phyloP scores from a whole-genome alignment of 352 stramenopile genomes.

The Phytophthora constricta region DNA sequence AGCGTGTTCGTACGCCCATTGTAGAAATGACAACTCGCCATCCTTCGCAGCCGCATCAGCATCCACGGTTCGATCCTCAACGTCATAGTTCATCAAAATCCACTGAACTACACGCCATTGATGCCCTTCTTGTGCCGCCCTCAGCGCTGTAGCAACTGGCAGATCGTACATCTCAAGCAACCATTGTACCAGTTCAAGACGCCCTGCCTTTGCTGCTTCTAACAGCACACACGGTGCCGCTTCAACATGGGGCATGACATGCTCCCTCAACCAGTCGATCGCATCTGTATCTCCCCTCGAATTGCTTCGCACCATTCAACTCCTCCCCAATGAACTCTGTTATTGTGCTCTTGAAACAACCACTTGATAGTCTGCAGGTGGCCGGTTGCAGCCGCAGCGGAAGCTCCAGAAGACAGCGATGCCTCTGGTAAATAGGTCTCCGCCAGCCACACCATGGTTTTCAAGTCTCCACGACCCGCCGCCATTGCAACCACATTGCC shows the following conservation, averaged over 20 bases:
- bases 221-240: slow-evolving; percentile 16
- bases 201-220: slow-evolving; percentile 13
- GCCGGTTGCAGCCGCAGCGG: no score
- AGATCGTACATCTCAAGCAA: slow-evolving; percentile 7
- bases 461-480: no score
- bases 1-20: slow-evolving; percentile 13
- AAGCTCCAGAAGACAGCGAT: no score
- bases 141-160: slow-evolving; percentile 1
- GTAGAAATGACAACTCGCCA: slow-evolving; percentile 7
- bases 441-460: no score
- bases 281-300: neutral
- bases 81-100: slow-evolving; percentile 18
- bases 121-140: slow-evolving; percentile 11
- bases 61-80: slow-evolving; percentile 12
- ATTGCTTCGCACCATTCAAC: slow-evolving; percentile 27
- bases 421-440: no score
- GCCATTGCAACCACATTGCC: no score
- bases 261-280: slow-evolving; percentile 16
- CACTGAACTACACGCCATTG: slow-evolving; percentile 25
- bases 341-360: slow-evolving; percentile 7
- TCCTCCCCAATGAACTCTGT: slow-evolving; percentile 24
- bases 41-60: slow-evolving; percentile 9
- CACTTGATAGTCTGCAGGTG: no score
- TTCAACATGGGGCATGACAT: slow-evolving; percentile 10
- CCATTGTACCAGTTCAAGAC: slow-evolving; percentile 21